phyloP scores from a whole-genome alignment of 2,329 filamentous ascomycete genomes.

The Phyllosticta citribraziliensis region DNA sequence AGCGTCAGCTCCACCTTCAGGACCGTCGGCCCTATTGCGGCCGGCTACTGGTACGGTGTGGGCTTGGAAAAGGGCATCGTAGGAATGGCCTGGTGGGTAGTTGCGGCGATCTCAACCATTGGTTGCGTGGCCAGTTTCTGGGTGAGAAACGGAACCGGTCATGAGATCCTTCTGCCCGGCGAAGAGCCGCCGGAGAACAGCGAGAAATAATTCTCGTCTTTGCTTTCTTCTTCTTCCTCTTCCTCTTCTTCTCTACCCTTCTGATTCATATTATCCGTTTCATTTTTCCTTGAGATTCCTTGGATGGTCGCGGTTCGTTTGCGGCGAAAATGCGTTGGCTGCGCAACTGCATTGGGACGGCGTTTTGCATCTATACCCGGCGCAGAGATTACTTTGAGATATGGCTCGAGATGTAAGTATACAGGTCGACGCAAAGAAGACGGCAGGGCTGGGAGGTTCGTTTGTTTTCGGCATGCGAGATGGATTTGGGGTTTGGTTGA shows the following conservation, averaged over 20 bases:
- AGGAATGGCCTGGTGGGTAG: slow-evolving; percentile 48
- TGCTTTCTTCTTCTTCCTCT: not conserved
- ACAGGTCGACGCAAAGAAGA: not conserved
- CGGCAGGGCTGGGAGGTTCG: not conserved
- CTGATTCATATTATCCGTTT: not conserved
- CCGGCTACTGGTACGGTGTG: slow-evolving; percentile 44
- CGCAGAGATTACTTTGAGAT: not conserved
- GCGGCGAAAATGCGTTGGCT: not conserved
- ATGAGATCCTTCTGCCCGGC: slow-evolving; percentile 10
- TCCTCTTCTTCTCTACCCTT: not conserved
- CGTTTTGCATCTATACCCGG: slow-evolving; percentile 6
- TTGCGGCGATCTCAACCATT: slow-evolving; percentile 44
- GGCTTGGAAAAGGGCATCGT: slow-evolving; percentile 46
- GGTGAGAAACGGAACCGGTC: slow-evolving; percentile 49
- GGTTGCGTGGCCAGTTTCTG: slow-evolving; percentile 51
- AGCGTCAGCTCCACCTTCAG: slow-evolving; percentile 44
- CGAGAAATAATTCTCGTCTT: not conserved
- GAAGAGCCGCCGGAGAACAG: slow-evolving; percentile 8
- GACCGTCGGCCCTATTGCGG: slow-evolving; percentile 46
- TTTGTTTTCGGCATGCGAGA: not conserved
- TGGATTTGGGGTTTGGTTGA: no score
- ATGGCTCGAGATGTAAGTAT: not conserved
- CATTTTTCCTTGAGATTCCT: not conserved
- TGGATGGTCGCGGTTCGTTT: not conserved
- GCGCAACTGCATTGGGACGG: slow-evolving; percentile 3